phyloP scores from a whole-genome alignment of 371 early-diverging fungal species.

The Circinella umbellata region DNA sequence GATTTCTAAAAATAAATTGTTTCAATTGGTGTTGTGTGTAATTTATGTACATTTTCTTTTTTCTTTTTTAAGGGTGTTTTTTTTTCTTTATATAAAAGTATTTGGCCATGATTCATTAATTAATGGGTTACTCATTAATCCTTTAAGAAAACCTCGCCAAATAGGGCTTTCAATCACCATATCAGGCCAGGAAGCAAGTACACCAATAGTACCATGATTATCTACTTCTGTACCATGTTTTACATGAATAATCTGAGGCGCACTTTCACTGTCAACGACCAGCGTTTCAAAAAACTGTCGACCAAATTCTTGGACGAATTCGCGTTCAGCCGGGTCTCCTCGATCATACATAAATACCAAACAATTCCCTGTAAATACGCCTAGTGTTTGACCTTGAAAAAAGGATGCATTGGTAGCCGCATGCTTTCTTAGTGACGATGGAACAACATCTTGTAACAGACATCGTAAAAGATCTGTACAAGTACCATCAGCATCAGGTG shows the following conservation, averaged over 20 bases:
- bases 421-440: conserved; percentile 28
- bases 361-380: conserved; percentile 55
- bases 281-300: conserved; percentile 38
- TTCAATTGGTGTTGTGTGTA: too few relatives aligned
- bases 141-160: conserved; percentile 55
- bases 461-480: conserved; percentile 42
- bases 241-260: conserved; percentile 19
- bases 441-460: conserved; percentile 42
- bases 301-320: conserved; percentile 29
- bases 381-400: conserved; percentile 58
- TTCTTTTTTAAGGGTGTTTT: neutral
- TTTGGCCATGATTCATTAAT: conserved; percentile 54
- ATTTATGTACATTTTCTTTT: too few relatives aligned
- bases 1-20: too few relatives aligned
- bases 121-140: conserved; percentile 53
- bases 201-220: conserved; percentile 18
- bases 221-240: conserved; percentile 12
- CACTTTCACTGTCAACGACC: conserved; percentile 29
- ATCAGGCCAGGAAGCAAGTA: conserved; percentile 38
- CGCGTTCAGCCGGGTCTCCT: conserved; percentile 3
- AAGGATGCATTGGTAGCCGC: conserved; percentile 40
- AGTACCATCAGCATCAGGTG: conserved; percentile 25
- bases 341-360: conserved; percentile 46
- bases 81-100: conserved; percentile 27
- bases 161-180: conserved; percentile 39